Evolutionary conservation across 805 yeast species (phyloP).

Genomic region (Saccharomycopsis sp.): DNA sequence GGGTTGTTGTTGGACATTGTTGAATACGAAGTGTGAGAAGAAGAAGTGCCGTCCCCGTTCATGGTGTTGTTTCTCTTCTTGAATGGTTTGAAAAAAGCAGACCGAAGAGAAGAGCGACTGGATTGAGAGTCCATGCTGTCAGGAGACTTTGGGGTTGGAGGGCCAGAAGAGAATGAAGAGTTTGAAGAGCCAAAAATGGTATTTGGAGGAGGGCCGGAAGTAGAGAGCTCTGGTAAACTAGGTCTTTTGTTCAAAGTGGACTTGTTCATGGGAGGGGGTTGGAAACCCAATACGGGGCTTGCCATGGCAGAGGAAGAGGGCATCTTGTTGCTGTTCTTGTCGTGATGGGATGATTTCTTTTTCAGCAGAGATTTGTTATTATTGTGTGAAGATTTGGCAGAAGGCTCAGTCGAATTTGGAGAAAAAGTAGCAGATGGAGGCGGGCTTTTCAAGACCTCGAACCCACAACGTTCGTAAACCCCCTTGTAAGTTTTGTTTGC

Average conservation of each 20-base stretch:
- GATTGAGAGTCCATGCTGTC: not conserved
- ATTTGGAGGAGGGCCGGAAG: not conserved
- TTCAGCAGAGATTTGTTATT: no score
- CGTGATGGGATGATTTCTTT: no score
- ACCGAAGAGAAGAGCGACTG: constrained; percentile 7
- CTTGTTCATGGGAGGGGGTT: no score
- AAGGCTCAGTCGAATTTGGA: not conserved
- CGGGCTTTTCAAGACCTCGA: constrained; percentile 43
- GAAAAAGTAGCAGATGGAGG: no score
- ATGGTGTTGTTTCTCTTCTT: constrained; percentile 4
- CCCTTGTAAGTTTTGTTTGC: constrained; percentile 54
- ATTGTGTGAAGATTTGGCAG: no score
- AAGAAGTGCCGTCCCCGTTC: not conserved
- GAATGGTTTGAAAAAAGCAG: constrained; percentile 17
- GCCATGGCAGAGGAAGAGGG: no score
- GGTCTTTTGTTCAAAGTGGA: no score
- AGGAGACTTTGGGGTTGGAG: constrained; percentile 2
- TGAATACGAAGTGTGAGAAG: constrained; percentile 2
- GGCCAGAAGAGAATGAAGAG: not conserved
- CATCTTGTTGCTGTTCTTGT: no score
- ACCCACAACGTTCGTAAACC: constrained; percentile 78
- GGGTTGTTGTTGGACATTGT: no score
- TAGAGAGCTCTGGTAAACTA: constrained; percentile 3
- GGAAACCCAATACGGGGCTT: no score
- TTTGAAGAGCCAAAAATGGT: not conserved